phyloP scores from a whole-genome alignment of 2,329 filamentous ascomycete genomes.

The Microcyclospora tardicrescens region DNA sequence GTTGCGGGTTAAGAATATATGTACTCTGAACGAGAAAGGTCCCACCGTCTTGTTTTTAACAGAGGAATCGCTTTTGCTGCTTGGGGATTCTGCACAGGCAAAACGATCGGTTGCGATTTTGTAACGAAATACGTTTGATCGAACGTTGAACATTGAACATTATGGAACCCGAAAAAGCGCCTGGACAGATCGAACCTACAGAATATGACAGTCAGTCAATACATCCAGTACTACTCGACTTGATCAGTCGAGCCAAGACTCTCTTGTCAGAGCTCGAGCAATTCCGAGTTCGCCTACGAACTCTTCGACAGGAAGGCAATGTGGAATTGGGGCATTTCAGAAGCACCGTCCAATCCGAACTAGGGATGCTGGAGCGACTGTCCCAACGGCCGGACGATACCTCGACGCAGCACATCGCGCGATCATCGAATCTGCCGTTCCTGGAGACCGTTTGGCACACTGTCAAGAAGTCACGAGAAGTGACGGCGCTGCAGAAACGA shows the following conservation, averaged over 20 bases:
- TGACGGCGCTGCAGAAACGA: constrained; percentile 45
- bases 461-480: constrained; percentile 43
- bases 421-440: constrained; percentile 54
- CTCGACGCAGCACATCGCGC: constrained; percentile 39
- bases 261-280: constrained; percentile 30
- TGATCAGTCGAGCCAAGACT: constrained; percentile 26
- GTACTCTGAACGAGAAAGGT: too few relatives aligned
- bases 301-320: constrained; percentile 24
- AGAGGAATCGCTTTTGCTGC: too few relatives aligned
- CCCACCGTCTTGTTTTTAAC: too few relatives aligned
- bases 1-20: too few relatives aligned
- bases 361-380: constrained; percentile 20
- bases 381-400: constrained; percentile 12
- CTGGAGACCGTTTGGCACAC: constrained; percentile 50
- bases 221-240: constrained; percentile 11
- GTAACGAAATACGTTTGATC: too few relatives aligned
- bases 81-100: too few relatives aligned
- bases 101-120: too few relatives aligned
- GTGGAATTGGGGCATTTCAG: constrained; percentile 24
- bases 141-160: too few relatives aligned
- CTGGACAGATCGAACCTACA: too few relatives aligned
- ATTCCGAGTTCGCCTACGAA: constrained; percentile 24
- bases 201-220: background rate
- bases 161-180: too few relatives aligned
- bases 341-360: constrained; percentile 23